Conservation (phyloP, 805 yeast genomes). For the Hanseniaspora lachancei region DNA sequence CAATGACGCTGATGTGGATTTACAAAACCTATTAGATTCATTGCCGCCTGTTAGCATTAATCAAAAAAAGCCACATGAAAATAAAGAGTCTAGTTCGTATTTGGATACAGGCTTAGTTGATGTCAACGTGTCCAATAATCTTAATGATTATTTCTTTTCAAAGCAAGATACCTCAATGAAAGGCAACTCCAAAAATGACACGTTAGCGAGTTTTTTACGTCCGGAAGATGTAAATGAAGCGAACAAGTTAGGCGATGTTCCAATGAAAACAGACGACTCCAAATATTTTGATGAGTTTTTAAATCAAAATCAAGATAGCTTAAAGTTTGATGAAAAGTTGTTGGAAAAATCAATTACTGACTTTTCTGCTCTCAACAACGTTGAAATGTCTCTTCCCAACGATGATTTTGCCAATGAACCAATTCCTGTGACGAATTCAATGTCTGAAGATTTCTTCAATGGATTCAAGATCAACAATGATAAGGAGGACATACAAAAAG, state of each 20-base stretch:
- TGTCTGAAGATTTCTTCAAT: neutral
- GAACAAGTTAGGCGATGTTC: neutral
- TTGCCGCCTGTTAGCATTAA: neutral
- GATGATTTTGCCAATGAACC: neutral
- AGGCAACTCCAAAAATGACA: too few relatives aligned
- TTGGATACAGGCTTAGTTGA: too few relatives aligned
- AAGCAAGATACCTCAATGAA: too few relatives aligned
- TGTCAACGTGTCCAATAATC: too few relatives aligned
- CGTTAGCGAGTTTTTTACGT: neutral
- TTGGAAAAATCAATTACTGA: neutral
- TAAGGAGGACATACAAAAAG: neutral
- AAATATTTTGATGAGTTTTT: neutral
- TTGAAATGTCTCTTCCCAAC: neutral
- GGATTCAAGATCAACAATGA: too few relatives aligned
- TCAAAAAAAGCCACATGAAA: too few relatives aligned
- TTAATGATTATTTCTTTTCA: too few relatives aligned
- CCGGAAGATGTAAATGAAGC: neutral
- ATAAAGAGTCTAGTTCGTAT: too few relatives aligned
- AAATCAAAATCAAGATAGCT: neutral
- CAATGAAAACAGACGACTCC: neutral
- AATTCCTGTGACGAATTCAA: neutral
- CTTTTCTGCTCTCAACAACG: too few relatives aligned
- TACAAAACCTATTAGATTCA: neutral
- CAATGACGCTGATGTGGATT: neutral
- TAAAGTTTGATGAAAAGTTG: neutral